Evolutionary conservation across 257 asterid species (phyloP).

Genomic region (Nicotiana tabacum): DNA sequence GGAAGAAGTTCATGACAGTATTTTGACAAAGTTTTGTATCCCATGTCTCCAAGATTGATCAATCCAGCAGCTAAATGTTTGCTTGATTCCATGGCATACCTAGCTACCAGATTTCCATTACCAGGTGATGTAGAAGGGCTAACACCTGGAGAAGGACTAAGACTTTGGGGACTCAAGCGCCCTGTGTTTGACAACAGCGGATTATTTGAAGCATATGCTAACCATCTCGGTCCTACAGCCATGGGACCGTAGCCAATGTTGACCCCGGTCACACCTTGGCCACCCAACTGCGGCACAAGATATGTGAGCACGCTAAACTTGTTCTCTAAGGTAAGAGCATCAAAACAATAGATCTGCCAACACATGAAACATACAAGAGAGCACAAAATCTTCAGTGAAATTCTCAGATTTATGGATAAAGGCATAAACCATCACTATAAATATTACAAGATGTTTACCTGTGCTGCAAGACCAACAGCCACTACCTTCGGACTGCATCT

Average conservation of each 20-base stretch:
- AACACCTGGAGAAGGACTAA: constrained; percentile 50
- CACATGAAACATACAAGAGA: constrained; percentile 8
- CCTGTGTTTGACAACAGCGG: constrained; percentile 36
- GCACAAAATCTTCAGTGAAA: background rate
- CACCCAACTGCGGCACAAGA: constrained; percentile 41
- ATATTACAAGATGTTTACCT: constrained; percentile 24
- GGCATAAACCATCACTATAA: background rate
- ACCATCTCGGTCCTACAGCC: constrained; percentile 50
- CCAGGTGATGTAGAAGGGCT: constrained; percentile 58
- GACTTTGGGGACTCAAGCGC: constrained; percentile 48
- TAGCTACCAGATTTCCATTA: constrained; percentile 42
- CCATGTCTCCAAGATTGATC: constrained; percentile 46
- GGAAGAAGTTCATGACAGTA: constrained; percentile 45
- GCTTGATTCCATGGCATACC: constrained; percentile 53
- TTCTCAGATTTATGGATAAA: background rate
- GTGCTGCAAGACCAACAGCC: constrained; percentile 49
- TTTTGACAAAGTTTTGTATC: constrained; percentile 41
- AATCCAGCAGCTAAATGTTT: constrained; percentile 47
- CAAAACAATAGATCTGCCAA: constrained; percentile 52
- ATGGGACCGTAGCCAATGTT: constrained; percentile 48
- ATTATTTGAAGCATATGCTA: constrained; percentile 48
- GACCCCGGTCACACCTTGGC: constrained; percentile 34
- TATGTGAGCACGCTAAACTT: constrained; percentile 46
- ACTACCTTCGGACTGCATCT: constrained; percentile 46
- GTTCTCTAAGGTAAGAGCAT: constrained; percentile 44